These are phyloP conservation scores for Clarireedia homoeocarpa DNA, from an alignment of 2,329 filamentous ascomycete species.

Conservation along the genomic window DNA sequence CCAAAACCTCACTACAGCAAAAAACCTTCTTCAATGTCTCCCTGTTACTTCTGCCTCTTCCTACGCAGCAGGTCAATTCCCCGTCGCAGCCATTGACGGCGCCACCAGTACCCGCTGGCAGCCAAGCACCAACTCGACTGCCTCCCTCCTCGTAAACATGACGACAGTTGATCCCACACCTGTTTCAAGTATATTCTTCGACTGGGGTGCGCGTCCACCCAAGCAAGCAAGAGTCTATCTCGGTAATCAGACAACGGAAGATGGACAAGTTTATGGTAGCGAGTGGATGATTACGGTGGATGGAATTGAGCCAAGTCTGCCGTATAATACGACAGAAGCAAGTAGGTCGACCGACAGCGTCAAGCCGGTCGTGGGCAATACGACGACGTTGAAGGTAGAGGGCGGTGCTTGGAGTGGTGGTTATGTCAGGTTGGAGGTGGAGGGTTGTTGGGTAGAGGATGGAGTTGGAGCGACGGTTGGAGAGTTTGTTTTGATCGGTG, in stretches of 20 bases:
- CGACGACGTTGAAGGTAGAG: constrained; percentile 21
- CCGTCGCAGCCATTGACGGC: constrained; percentile 58
- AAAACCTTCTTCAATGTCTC: constrained; percentile 59
- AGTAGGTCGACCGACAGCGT: constrained; percentile 11
- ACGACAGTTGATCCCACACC: constrained; percentile 30
- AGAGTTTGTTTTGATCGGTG: constrained; percentile 36
- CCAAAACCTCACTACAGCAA: constrained; percentile 42
- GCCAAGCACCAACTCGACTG: constrained; percentile 43
- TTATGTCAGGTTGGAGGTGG: constrained; percentile 35
- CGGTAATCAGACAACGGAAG: constrained; percentile 31
- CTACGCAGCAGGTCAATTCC: constrained; percentile 59
- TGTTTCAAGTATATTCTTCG: constrained; percentile 45
- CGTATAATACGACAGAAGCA: constrained; percentile 18
- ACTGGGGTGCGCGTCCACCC: constrained; percentile 52
- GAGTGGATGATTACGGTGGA: constrained; percentile 17
- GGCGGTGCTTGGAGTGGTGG: constrained; percentile 25
- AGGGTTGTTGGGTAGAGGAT: constrained; percentile 37
- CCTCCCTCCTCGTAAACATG: constrained; percentile 50
- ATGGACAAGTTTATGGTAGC: constrained; percentile 9
- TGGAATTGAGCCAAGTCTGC: constrained; percentile 18
- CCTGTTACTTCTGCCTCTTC: constrained; percentile 40
- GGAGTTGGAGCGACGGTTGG: constrained; percentile 42
- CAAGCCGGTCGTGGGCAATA: constrained; percentile 25
- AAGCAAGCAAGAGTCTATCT: constrained; percentile 45
- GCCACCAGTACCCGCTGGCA: constrained; percentile 61